These are phyloP conservation scores for Cyberlindnera mycetangii DNA, from an alignment of 805 yeast species.

Conservation along the genomic window DNA sequence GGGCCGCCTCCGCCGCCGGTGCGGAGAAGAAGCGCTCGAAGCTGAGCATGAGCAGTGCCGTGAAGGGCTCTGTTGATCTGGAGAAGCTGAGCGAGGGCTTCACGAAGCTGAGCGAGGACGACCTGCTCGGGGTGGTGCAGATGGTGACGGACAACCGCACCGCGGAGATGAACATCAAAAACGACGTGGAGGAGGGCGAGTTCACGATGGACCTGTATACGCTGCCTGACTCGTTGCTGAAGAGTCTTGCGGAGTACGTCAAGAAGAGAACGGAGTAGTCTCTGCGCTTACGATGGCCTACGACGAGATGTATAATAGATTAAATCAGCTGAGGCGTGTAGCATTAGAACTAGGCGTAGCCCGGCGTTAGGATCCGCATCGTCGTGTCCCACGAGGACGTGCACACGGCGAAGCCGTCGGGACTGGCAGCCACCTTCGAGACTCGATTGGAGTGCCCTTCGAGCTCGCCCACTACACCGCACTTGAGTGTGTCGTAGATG, in stretches of 20 bases:
- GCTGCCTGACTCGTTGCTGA: conserved; percentile 84
- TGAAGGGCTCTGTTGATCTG: conserved; percentile 77
- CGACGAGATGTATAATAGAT: conserved; percentile 4
- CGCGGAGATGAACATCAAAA: conserved; percentile 91
- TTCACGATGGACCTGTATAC: conserved; percentile 95
- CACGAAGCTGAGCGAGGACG: conserved; percentile 87
- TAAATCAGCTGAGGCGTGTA: no score
- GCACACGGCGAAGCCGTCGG: conserved; percentile 72
- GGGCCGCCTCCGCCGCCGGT: conserved; percentile 18
- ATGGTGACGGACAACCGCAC: conserved; percentile 97
- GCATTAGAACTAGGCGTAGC: conserved; percentile 17
- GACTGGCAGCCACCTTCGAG: conserved; percentile 60
- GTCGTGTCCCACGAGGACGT: conserved; percentile 83
- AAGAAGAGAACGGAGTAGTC: conserved; percentile 52
- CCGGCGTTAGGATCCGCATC: conserved; percentile 60
- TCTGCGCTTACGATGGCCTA: not conserved
- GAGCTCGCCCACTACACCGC: conserved; percentile 60
- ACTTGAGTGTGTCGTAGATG: conserved; percentile 73
- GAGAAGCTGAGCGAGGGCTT: conserved; percentile 89
- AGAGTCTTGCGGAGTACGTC: conserved; percentile 93
- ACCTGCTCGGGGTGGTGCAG: conserved; percentile 89
- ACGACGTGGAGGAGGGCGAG: conserved; percentile 95
- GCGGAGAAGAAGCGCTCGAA: conserved; percentile 32
- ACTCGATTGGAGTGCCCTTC: conserved; percentile 64
- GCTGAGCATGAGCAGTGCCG: conserved; percentile 40